A percentile compares a stretch with the other conserved stretches of the same genome.
Evolutionary conservation across 2,329 filamentous ascomycete species (phyloP).

Genomic region (Pleurostoma richardsiae): DNA sequence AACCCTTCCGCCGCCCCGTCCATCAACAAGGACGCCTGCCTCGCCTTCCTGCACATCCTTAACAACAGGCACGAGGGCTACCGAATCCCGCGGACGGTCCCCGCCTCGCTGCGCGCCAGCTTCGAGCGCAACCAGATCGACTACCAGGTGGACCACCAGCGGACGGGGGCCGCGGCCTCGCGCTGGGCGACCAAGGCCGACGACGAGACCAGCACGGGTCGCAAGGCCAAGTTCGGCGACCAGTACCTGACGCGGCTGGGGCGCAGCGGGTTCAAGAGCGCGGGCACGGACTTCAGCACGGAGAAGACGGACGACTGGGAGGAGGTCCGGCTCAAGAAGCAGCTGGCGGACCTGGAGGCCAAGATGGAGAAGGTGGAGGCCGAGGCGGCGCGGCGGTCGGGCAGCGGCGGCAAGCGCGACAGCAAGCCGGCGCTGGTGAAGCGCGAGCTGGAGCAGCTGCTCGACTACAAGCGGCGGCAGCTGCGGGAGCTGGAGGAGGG

Average conservation of each 20-base stretch:
- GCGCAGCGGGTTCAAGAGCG: slow-evolving; percentile 71
- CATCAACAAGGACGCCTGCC: slow-evolving; percentile 90
- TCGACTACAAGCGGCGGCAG: slow-evolving; percentile 89
- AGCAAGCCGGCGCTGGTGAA: slow-evolving; percentile 89
- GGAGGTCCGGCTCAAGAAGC: slow-evolving; percentile 89
- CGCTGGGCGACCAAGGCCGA: slow-evolving; percentile 77
- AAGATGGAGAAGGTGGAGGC: slow-evolving; percentile 82
- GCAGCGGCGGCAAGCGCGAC: slow-evolving; percentile 61
- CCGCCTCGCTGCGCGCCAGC: slow-evolving; percentile 80
- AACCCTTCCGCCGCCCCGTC: slow-evolving; percentile 79
- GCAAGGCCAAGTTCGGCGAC: slow-evolving; percentile 96
- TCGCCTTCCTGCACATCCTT: slow-evolving; percentile 94
- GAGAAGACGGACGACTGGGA: slow-evolving; percentile 95
- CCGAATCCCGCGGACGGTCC: slow-evolving; percentile 87
- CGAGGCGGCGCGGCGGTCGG: slow-evolving; percentile 58
- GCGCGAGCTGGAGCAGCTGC: slow-evolving; percentile 84
- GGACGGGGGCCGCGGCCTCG: slow-evolving; percentile 56
- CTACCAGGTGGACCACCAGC: slow-evolving; percentile 81
- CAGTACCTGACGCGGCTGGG: slow-evolving; percentile 91
- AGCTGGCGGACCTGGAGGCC: slow-evolving; percentile 81
- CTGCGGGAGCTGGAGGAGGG: slow-evolving; percentile 71
- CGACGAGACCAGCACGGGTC: slow-evolving; percentile 76
- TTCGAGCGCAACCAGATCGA: slow-evolving; percentile 97
- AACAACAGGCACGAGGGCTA: slow-evolving; percentile 94
- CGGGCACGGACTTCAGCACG: slow-evolving; percentile 84